Evolutionary conservation across 1,284 basidiomycete genomes (phyloP), one percentile per base, ranked within the genome.

Genomic region (Puccinia polysora): DNA sequence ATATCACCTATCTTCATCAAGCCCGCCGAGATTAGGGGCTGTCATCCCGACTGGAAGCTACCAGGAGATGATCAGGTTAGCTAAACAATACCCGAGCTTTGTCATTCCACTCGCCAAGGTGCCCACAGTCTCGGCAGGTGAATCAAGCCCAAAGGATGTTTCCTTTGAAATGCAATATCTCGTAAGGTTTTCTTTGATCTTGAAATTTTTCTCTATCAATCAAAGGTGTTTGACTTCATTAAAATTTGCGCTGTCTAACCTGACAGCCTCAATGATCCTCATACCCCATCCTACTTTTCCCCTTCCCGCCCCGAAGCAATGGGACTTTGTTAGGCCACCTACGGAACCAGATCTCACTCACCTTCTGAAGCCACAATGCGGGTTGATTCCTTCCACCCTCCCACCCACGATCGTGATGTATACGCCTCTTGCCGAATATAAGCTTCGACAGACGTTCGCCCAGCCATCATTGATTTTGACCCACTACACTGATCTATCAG

Each of bases 391-490:
- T 8, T 49, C 56, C 4, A 45, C 5, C 1, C n/a, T 71, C 1
- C 49, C 58, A 28, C 58, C 56, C 1, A 71, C 68, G 50, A 78
- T 91, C 0, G 84, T 95, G 49, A 84, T 98, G 63, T 96, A 96
- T 82, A 95, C 95, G 0, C 90, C 95, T 4, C 83, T 97, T 62
- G 89, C 90, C 76, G 95, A 97, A 81, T 98, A 92, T 85, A 96
- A 97, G 81, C 82, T 87, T 73, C 87, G 89, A 36, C 85, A 86
- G 74, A 85, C 89, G 56, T 97, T 89, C 81, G 91, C 95, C 2
- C 92, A 91, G 45, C 94, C 95, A 0, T 89, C 90, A 77, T 84
- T 98, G 25, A 89, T 91, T 43, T 79, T 97, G 59, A 97, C 95
- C 6, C 87, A 91, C 79, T 97, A 97, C 81, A 89, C 94, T 45